Percentiles rank a stretch among this genome's conserved stretches.
These are phyloP conservation scores for Phaeotremella skinneri DNA, from an alignment of 768 basidiomycete species.

Conservation along the genomic window DNA sequence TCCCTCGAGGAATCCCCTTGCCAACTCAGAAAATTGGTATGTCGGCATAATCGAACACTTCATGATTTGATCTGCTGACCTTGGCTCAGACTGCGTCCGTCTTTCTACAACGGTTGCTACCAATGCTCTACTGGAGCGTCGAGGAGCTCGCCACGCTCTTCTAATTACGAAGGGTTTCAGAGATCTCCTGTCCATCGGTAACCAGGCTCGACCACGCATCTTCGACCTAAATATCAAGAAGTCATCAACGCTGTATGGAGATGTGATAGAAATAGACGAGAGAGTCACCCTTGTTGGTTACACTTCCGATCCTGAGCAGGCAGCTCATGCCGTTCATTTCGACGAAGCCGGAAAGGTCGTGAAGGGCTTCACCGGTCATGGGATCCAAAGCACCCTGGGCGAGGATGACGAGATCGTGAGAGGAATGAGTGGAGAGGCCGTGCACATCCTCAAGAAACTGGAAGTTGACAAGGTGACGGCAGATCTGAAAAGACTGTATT, in stretches of 20 bases:
- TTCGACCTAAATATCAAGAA: slow-evolving; percentile 84
- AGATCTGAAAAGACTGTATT: slow-evolving; percentile 70
- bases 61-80: neutral
- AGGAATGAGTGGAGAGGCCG: slow-evolving; percentile 85
- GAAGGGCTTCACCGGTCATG: slow-evolving; percentile 67
- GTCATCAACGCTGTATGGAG: slow-evolving; percentile 65
- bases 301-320: slow-evolving; percentile 80
- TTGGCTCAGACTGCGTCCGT: slow-evolving; percentile 72
- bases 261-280: slow-evolving; percentile 73
- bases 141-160: slow-evolving; percentile 86
- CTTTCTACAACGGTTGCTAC: slow-evolving; percentile 94
- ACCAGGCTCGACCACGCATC: slow-evolving; percentile 89
- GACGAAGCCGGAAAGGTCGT: slow-evolving; percentile 66
- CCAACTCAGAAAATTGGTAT: slow-evolving; percentile 51
- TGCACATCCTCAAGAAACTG: slow-evolving; percentile 75
- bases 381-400: slow-evolving; percentile 63
- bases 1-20: slow-evolving; percentile 66
- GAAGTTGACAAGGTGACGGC: slow-evolving; percentile 60
- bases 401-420: slow-evolving; percentile 60
- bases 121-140: slow-evolving; percentile 90
- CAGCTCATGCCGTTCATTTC: slow-evolving; percentile 73
- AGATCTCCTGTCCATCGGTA: slow-evolving; percentile 88
- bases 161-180: slow-evolving; percentile 65
- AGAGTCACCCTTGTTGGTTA: slow-evolving; percentile 92
- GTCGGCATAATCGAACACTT: neutral